Percentiles rank a stretch among this genome's conserved stretches.
Conservation (phyloP, 306 rosid genomes). For the Cicer yamashitae region DNA sequence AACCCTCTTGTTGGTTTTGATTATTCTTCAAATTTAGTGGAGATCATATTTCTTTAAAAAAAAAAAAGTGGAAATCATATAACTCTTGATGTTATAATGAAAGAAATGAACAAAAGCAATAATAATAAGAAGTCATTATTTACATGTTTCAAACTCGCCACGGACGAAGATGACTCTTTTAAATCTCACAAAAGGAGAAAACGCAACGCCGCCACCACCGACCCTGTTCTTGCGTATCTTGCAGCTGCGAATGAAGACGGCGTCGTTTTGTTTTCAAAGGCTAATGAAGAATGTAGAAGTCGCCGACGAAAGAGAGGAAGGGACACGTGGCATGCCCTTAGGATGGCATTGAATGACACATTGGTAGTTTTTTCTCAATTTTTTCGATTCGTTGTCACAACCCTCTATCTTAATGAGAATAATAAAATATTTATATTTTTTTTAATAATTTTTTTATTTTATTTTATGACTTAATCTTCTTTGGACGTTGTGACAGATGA, state of each 20-base stretch:
- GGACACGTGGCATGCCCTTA: neutral
- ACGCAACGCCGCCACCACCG: neutral
- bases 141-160: neutral
- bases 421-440: too few species aligned
- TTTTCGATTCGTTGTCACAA: neutral
- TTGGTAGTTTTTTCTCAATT: conserved; percentile 34
- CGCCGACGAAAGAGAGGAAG: neutral
- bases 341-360: neutral
- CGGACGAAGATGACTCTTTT: neutral
- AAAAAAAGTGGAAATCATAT: too few species aligned
- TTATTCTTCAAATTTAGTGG: neutral
- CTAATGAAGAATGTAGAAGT: neutral
- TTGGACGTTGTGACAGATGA: conserved; percentile 20
- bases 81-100: neutral
- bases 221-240: conserved; percentile 34
- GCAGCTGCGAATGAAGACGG: neutral
- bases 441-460: too few species aligned
- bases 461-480: neutral
- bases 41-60: too few species aligned
- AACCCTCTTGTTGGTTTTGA: neutral
- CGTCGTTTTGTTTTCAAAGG: neutral
- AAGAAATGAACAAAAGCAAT: conserved; percentile 10
- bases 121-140: neutral
- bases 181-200: neutral
- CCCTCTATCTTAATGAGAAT: too few species aligned